A percentile compares a stretch with the other conserved stretches of the same genome.
phyloP scores from a whole-genome alignment of 108 stramenopile species.

The Mayamaea pseudoterrestris region DNA sequence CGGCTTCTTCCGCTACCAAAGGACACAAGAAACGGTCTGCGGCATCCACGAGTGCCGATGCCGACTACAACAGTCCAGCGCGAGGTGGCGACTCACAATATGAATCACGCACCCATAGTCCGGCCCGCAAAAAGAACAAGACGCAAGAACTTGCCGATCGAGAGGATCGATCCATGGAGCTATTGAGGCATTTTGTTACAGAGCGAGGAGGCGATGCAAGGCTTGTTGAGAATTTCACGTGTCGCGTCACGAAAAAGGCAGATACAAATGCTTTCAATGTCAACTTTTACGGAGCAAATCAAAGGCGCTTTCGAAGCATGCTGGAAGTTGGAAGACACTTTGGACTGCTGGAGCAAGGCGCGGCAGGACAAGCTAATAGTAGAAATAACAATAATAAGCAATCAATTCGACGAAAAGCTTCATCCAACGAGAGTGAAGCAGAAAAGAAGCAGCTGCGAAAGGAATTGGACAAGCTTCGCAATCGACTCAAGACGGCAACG shows the following conservation, averaged over 20 bases:
- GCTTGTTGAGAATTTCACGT: slow-evolving; percentile 17
- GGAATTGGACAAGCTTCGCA: slow-evolving; percentile 62
- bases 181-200: slow-evolving; percentile 39
- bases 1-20: no score
- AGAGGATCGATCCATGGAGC: slow-evolving; percentile 58
- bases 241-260: slow-evolving; percentile 23
- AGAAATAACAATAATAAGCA: slow-evolving; percentile 3
- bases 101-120: no score
- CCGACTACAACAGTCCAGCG: no score
- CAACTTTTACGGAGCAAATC: slow-evolving; percentile 49
- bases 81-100: no score
- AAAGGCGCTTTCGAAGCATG: slow-evolving; percentile 68
- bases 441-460: slow-evolving; percentile 62
- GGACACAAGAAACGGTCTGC: neutral
- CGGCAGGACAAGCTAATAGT: slow-evolving; percentile 10
- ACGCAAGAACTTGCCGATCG: slow-evolving; percentile 33
- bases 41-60: neutral
- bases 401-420: no score
- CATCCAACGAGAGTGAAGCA: slow-evolving; percentile 30
- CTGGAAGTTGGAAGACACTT: slow-evolving; percentile 59
- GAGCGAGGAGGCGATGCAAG: slow-evolving; percentile 39
- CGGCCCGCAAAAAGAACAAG: slow-evolving; percentile 4
- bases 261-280: slow-evolving; percentile 56
- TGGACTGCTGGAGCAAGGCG: slow-evolving; percentile 28
- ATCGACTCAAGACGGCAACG: slow-evolving; percentile 36